These are phyloP conservation scores for Entelexis sorbosivorans DNA, from an alignment of 1,139 yeast genomes.

Conservation along the genomic window DNA sequence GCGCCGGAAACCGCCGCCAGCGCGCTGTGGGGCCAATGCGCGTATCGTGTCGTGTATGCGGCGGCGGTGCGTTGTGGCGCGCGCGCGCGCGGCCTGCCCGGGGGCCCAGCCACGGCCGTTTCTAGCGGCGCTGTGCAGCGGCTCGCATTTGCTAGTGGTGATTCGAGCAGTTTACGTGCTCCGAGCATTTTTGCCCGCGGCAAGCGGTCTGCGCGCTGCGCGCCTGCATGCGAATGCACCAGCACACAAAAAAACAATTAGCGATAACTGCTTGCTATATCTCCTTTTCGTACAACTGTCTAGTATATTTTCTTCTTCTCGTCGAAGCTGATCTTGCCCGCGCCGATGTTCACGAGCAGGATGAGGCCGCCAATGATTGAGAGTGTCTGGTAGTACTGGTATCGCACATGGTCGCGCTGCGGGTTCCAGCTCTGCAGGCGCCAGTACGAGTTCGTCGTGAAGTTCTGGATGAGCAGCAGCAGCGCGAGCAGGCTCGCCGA, in stretches of 20 bases:
- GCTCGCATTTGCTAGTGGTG: too few relatives aligned
- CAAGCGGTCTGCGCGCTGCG: too few relatives aligned
- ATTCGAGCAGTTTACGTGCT: too few relatives aligned
- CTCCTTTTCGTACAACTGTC: background rate
- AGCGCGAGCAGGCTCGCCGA: slow-evolving; percentile 73
- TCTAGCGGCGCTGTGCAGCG: too few relatives aligned
- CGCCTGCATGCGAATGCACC: too few relatives aligned
- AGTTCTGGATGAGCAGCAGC: slow-evolving; percentile 63
- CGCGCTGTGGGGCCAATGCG: background rate
- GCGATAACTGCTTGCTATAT: too few relatives aligned
- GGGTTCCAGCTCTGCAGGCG: slow-evolving; percentile 56
- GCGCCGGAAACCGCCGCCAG: background rate
- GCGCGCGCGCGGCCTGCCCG: too few relatives aligned
- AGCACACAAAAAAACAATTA: too few relatives aligned
- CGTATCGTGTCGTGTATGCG: background rate
- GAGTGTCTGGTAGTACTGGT: slow-evolving; percentile 89
- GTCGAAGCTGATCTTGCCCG: slow-evolving; percentile 87
- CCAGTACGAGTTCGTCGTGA: slow-evolving; percentile 86
- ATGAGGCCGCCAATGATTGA: slow-evolving; percentile 91
- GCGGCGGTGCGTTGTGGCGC: background rate
- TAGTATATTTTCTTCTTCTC: slow-evolving; percentile 91
- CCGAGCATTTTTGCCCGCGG: too few relatives aligned
- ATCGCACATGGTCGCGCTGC: slow-evolving; percentile 79
- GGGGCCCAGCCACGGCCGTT: too few relatives aligned
- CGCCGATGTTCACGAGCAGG: slow-evolving; percentile 88